These are phyloP conservation scores for Voacanga thouarsii DNA, from an alignment of 257 asterid genomes.

Conservation along the genomic window DNA sequence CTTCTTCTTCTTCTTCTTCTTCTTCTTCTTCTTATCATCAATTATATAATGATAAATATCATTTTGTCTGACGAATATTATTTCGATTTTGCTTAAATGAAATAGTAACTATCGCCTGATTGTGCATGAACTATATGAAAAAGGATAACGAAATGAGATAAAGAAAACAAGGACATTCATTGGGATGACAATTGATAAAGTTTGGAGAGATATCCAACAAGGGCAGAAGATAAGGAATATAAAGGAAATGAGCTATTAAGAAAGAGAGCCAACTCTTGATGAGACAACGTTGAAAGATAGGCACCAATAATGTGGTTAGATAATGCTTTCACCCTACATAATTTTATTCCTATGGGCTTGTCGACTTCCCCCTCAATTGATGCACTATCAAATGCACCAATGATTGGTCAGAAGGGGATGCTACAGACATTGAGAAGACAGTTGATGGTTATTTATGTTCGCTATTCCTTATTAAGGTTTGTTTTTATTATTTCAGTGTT, in stretches of 20 bases:
- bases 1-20: no score
- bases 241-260: slow-evolving; percentile 31
- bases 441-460: no score
- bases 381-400: slow-evolving; percentile 52
- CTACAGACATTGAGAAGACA: slow-evolving; percentile 52
- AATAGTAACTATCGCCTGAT: no score
- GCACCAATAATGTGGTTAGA: slow-evolving; percentile 60
- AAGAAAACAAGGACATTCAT: slow-evolving; percentile 48
- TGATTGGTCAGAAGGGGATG: slow-evolving; percentile 52
- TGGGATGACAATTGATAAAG: slow-evolving; percentile 61
- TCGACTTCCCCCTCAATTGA: slow-evolving; percentile 66
- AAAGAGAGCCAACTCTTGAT: slow-evolving; percentile 50
- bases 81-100: no score
- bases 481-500: no score
- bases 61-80: no score
- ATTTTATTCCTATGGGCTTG: slow-evolving; percentile 39
- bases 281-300: slow-evolving; percentile 76
- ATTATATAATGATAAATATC: no score
- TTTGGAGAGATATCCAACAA: slow-evolving; percentile 63
- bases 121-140: no score
- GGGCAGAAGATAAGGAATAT: slow-evolving; percentile 41
- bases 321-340: slow-evolving; percentile 41
- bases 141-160: no score
- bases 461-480: no score
- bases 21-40: no score